Conservation (phyloP, 352 stramenopile species). For the Elongisporangium undulatum region DNA sequence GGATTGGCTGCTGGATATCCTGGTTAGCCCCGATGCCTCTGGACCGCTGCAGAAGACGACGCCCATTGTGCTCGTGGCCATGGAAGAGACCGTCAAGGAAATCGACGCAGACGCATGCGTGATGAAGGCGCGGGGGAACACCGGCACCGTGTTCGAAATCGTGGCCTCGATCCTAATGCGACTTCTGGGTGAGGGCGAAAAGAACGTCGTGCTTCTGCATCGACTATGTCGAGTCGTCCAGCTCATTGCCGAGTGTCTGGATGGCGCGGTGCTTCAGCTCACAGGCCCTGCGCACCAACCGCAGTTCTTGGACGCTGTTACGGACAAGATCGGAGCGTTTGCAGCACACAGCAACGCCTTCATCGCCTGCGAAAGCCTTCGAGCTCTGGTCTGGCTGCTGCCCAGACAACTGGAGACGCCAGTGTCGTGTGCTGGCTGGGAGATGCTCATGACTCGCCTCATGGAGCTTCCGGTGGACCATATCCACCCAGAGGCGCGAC, state of each 20-base stretch:
- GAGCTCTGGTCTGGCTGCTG: constrained; percentile 70
- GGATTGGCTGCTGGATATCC: constrained; percentile 52
- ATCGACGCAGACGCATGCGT: constrained; percentile 33
- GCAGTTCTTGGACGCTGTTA: constrained; percentile 51
- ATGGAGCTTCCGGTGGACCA: constrained; percentile 35
- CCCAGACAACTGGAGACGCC: constrained; percentile 18
- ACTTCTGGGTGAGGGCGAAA: constrained; percentile 19
- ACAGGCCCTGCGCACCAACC: constrained; percentile 30
- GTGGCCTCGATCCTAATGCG: constrained; percentile 30
- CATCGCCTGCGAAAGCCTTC: constrained; percentile 50
- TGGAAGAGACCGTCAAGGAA: constrained; percentile 55
- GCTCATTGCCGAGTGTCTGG: constrained; percentile 47
- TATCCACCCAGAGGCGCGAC: constrained; percentile 43
- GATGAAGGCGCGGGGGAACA: constrained; percentile 34
- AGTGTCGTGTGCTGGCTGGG: constrained; percentile 22
- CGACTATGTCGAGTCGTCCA: constrained; percentile 43
- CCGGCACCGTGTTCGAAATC: constrained; percentile 56
- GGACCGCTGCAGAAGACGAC: constrained; percentile 13
- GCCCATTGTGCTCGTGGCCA: constrained; percentile 38
- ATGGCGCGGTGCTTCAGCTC: constrained; percentile 40
- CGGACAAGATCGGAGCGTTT: constrained; percentile 33
- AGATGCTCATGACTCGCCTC: constrained; percentile 39
- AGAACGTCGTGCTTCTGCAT: constrained; percentile 35
- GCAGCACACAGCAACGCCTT: constrained; percentile 44
- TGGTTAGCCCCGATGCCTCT: constrained; percentile 17